These are phyloP conservation scores for Boehmeria nivea DNA, from an alignment of 306 rosid genomes.

Conservation along the genomic window DNA sequence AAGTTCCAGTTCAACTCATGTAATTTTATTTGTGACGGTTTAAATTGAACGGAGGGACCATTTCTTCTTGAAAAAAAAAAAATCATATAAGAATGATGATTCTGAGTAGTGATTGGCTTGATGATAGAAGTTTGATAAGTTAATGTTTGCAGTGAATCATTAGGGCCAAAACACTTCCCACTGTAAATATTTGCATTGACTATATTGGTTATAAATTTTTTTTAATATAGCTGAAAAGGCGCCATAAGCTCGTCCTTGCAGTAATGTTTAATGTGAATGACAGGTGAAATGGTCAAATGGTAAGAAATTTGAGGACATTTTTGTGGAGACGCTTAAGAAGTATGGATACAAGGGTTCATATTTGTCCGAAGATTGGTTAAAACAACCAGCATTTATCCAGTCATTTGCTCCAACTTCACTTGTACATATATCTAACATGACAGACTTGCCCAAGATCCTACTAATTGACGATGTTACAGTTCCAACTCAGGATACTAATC, in stretches of 20 bases:
- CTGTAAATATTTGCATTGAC: too few relatives aligned
- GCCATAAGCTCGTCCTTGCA: too few relatives aligned
- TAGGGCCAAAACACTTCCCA: too few relatives aligned
- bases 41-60: too few relatives aligned
- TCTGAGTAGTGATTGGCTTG: too few relatives aligned
- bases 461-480: conserved; percentile 55
- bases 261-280: conserved; percentile 9
- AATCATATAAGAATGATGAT: too few relatives aligned
- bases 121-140: too few relatives aligned
- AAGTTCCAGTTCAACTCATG: too few relatives aligned
- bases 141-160: too few relatives aligned
- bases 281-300: conserved; percentile 79
- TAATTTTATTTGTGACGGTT: background rate
- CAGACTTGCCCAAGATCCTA: conserved; percentile 68
- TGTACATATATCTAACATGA: conserved; percentile 54
- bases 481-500: conserved; percentile 83
- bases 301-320: conserved; percentile 74
- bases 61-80: too few relatives aligned
- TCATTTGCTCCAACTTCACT: conserved; percentile 95
- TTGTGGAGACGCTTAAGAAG: conserved; percentile 74
- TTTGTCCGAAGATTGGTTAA: conserved; percentile 75
- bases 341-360: conserved; percentile 84
- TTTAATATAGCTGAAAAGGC: background rate
- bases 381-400: conserved; percentile 78
- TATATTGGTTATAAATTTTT: too few relatives aligned